Evolutionary conservation across 2,329 filamentous ascomycete genomes (phyloP).

Genomic region (Diaporthe ampelina): DNA sequence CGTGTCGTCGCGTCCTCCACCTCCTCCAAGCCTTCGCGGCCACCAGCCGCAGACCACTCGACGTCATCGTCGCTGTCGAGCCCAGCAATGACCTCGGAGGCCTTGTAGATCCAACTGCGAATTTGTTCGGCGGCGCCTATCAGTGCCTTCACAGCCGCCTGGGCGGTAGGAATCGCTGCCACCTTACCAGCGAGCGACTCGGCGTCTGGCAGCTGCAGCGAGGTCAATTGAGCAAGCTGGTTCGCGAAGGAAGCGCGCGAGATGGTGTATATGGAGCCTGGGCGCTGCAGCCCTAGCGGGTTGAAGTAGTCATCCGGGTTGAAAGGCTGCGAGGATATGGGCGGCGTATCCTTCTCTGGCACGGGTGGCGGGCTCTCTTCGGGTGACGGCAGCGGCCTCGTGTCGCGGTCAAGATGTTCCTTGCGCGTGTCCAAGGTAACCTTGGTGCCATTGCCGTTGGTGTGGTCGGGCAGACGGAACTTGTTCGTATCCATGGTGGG

Average conservation of each 20-base stretch:
- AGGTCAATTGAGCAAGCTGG: conserved; percentile 92
- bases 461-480: conserved; percentile 80
- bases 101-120: conserved; percentile 92
- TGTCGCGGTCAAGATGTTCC: conserved; percentile 69
- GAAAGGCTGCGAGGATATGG: conserved; percentile 52
- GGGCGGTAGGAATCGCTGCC: conserved; percentile 85
- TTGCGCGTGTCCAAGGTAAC: conserved; percentile 69
- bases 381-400: conserved; percentile 56
- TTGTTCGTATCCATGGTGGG: conserved; percentile 80
- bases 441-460: conserved; percentile 77
- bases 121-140: conserved; percentile 94
- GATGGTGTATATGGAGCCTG: conserved; percentile 93
- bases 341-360: conserved; percentile 64
- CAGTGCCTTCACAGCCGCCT: conserved; percentile 85
- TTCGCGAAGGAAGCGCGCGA: conserved; percentile 93
- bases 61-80: conserved; percentile 97
- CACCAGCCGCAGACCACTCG: conserved; percentile 94
- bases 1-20: conserved; percentile 81
- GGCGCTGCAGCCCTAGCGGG: conserved; percentile 73
- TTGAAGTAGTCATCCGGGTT: conserved; percentile 76
- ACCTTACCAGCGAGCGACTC: conserved; percentile 87
- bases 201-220: conserved; percentile 89
- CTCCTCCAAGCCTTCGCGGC: conserved; percentile 82
- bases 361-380: conserved; percentile 57
- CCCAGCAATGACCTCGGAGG: conserved; percentile 87